Percentiles rank a stretch among this genome's conserved stretches.
These are phyloP conservation scores for Trichosporon coremiiforme DNA, from an alignment of 1,284 basidiomycete species.

Conservation along the genomic window DNA sequence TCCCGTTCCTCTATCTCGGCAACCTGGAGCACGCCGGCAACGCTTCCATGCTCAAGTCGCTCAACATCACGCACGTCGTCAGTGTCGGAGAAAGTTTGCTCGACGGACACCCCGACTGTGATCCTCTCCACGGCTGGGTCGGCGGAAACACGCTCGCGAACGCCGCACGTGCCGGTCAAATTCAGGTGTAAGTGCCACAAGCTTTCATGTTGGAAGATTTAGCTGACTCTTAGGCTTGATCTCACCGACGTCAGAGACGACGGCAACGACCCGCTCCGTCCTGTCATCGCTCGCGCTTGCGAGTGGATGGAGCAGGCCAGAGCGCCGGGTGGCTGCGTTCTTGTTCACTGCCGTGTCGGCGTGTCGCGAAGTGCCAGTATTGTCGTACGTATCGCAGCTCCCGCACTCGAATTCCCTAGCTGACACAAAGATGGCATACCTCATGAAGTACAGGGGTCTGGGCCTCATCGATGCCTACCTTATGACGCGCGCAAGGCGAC, in stretches of 20 bases:
- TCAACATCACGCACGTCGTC: conserved; percentile 97
- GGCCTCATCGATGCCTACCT: conserved; percentile 91
- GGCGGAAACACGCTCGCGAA: conserved; percentile 47
- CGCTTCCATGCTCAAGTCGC: conserved; percentile 88
- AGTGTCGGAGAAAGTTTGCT: conserved; percentile 78
- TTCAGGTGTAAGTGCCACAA: conserved; percentile 44
- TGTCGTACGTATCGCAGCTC: conserved; percentile 62
- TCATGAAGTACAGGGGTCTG: conserved; percentile 89
- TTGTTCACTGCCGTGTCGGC: conserved; percentile 95
- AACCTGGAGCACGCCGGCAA: conserved; percentile 95
- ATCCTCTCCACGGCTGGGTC: conserved; percentile 39
- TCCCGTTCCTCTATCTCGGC: conserved; percentile 93
- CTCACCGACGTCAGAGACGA: conserved; percentile 67
- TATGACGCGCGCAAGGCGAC: conserved; percentile 50
- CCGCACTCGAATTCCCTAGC: neutral
- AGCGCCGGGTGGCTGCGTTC: conserved; percentile 76
- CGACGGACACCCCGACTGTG: conserved; percentile 35
- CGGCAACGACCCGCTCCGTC: conserved; percentile 90
- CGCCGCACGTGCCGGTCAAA: conserved; percentile 46
- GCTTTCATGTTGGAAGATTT: too few relatives aligned
- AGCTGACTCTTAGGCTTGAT: conserved; percentile 44
- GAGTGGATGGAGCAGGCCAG: conserved; percentile 91
- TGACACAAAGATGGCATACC: conserved; percentile 74
- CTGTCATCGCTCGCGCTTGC: conserved; percentile 81
- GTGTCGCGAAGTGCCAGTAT: conserved; percentile 92